Percentiles rank a stretch among this genome's conserved stretches.
These are phyloP conservation scores for Corrigiola litoralis DNA, from an alignment of 179 eudicot genomes.

Conservation along the genomic window DNA sequence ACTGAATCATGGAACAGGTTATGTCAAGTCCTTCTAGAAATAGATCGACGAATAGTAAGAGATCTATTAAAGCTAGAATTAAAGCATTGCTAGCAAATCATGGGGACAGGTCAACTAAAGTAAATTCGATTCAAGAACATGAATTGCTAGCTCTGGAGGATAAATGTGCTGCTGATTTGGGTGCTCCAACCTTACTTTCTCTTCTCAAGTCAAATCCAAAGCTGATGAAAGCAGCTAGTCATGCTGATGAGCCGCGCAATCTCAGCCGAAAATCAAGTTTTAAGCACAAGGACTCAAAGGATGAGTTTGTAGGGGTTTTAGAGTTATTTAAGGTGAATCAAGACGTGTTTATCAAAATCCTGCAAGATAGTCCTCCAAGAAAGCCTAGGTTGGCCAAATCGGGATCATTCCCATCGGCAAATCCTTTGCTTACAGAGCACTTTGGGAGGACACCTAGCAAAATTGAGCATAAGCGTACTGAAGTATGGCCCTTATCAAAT, in stretches of 20 bases:
- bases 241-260: slow-evolving; percentile 11
- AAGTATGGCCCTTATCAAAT: slow-evolving; percentile 36
- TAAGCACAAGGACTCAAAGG: slow-evolving; percentile 28
- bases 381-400: slow-evolving; percentile 46
- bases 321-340: slow-evolving; percentile 46
- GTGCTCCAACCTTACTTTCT: slow-evolving; percentile 24
- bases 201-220: slow-evolving; percentile 29
- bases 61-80: slow-evolving; percentile 24
- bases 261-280: not conserved
- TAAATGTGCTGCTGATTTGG: slow-evolving; percentile 2
- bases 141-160: slow-evolving; percentile 13
- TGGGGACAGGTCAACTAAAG: slow-evolving; percentile 9
- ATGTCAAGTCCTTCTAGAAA: slow-evolving; percentile 7
- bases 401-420: slow-evolving; percentile 50
- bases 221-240: not conserved
- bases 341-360: slow-evolving; percentile 39
- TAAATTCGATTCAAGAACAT: slow-evolving; percentile 13
- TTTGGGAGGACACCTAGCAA: slow-evolving; percentile 22
- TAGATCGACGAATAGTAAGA: slow-evolving; percentile 25
- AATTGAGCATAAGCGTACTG: slow-evolving; percentile 41
- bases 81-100: slow-evolving; percentile 21
- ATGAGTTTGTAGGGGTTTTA: slow-evolving; percentile 38
- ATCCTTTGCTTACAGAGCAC: slow-evolving; percentile 12
- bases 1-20: slow-evolving; percentile 18
- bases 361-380: slow-evolving; percentile 32